Conservation (phyloP, 257 asterid genomes). For the Solanum pennellii region DNA sequence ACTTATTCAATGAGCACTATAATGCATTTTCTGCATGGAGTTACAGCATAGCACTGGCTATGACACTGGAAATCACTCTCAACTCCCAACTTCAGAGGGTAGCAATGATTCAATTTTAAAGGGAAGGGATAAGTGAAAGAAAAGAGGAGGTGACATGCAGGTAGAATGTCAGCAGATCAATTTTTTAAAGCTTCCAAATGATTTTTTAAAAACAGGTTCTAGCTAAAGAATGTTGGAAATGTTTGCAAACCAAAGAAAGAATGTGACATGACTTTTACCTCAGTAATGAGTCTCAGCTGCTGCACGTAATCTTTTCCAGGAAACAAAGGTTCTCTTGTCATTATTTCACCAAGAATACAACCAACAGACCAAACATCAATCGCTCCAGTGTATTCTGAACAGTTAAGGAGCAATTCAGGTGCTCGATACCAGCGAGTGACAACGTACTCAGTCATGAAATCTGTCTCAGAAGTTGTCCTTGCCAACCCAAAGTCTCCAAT, state of each 20-base stretch:
- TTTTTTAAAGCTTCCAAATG: background rate
- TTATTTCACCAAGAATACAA: constrained; percentile 73
- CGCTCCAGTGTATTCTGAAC: constrained; percentile 83
- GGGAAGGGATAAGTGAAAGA: background rate
- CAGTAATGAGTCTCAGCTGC: constrained; percentile 73
- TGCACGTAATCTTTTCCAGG: constrained; percentile 86
- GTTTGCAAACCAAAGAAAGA: background rate
- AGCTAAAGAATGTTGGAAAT: background rate
- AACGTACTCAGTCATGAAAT: constrained; percentile 90
- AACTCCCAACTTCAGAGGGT: background rate
- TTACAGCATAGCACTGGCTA: background rate
- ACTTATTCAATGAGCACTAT: background rate
- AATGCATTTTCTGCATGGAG: background rate
- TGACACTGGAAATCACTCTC: background rate
- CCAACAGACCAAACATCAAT: constrained; percentile 89
- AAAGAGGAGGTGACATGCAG: background rate
- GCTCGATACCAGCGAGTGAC: constrained; percentile 95
- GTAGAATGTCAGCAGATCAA: background rate
- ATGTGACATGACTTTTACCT: constrained; percentile 28
- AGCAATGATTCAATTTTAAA: background rate
- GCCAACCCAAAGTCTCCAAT: constrained; percentile 90
- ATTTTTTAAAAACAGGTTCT: background rate
- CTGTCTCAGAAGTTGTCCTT: constrained; percentile 76
- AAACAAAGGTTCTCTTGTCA: constrained; percentile 72
- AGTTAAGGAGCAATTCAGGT: constrained; percentile 79